phyloP scores from a whole-genome alignment of 2,329 filamentous ascomycete genomes.

The Aphanocladium album region DNA sequence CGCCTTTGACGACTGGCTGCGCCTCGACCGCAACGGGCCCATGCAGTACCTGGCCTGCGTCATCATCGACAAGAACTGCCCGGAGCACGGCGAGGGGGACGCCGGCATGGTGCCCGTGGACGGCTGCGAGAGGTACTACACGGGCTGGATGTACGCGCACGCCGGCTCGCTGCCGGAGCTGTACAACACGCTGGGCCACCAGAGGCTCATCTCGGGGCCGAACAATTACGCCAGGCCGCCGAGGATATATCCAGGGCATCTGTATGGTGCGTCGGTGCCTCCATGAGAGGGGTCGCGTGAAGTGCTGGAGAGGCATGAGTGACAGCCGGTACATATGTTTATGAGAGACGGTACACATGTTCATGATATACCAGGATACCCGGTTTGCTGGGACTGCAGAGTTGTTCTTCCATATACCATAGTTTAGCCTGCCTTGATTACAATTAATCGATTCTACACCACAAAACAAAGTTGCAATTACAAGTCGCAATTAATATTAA shows the following conservation, averaged over 20 bases:
- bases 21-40: slow-evolving; percentile 11
- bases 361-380: not conserved
- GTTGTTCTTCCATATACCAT: slow-evolving; percentile 7
- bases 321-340: not conserved
- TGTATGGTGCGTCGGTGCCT: slow-evolving; percentile 7
- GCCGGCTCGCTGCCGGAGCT: slow-evolving; percentile 11
- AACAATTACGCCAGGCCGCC: slow-evolving; percentile 11
- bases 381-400: not conserved
- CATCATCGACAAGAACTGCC: slow-evolving; percentile 10
- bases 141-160: slow-evolving; percentile 13
- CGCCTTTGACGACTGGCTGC: slow-evolving; percentile 13
- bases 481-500: not conserved
- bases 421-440: slow-evolving; percentile 7
- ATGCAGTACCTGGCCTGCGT: slow-evolving; percentile 13
- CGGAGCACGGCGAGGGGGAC: not conserved
- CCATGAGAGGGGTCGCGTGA: not conserved
- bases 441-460: not conserved
- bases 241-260: slow-evolving; percentile 10
- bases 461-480: not conserved
- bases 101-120: not conserved
- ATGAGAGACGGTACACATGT: not conserved
- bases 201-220: slow-evolving; percentile 5
- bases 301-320: not conserved
- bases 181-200: slow-evolving; percentile 12
- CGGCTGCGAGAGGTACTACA: slow-evolving; percentile 11